Conservation (phyloP, 805 yeast genomes). For the Metschnikowia matae region DNA sequence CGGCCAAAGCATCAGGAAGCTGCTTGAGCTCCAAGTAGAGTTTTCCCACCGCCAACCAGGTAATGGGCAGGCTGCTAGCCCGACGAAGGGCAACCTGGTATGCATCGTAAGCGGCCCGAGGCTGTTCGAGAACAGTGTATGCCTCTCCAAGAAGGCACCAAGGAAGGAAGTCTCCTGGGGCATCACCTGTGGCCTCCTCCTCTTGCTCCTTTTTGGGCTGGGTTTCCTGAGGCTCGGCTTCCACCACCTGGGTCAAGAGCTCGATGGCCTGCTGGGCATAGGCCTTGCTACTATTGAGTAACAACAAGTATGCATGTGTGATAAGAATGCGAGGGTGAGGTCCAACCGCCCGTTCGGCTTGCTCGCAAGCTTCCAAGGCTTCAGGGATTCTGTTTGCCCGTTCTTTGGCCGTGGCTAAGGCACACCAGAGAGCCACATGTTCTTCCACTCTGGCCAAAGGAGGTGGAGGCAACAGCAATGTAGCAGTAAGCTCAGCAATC, state of each 20-base stretch:
- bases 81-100: conserved; percentile 52
- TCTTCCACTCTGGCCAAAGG: conserved; percentile 42
- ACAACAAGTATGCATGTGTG: conserved; percentile 47
- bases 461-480: conserved; percentile 49
- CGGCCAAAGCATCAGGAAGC: conserved; percentile 61
- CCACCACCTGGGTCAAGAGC: conserved; percentile 17
- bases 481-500: conserved; percentile 46
- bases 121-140: conserved; percentile 42
- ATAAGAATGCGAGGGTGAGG: conserved; percentile 41
- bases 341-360: conserved; percentile 44
- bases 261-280: conserved; percentile 18
- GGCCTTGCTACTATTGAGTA: conserved; percentile 27
- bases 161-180: conserved; percentile 50
- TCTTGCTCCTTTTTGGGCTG: conserved; percentile 8
- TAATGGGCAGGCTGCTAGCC: conserved; percentile 51
- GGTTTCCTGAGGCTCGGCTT: conserved; percentile 17
- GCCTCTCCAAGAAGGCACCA: conserved; percentile 56
- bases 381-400: conserved; percentile 46
- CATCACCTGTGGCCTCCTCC: conserved; percentile 19
- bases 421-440: conserved; percentile 50
- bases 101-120: conserved; percentile 51
- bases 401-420: conserved; percentile 48
- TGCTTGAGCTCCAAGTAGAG: conserved; percentile 57
- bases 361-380: conserved; percentile 48
- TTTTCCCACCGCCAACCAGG: conserved; percentile 66